These are phyloP conservation scores for Hanseniaspora mollemarum DNA, from an alignment of 805 yeast species.

Conservation along the genomic window DNA sequence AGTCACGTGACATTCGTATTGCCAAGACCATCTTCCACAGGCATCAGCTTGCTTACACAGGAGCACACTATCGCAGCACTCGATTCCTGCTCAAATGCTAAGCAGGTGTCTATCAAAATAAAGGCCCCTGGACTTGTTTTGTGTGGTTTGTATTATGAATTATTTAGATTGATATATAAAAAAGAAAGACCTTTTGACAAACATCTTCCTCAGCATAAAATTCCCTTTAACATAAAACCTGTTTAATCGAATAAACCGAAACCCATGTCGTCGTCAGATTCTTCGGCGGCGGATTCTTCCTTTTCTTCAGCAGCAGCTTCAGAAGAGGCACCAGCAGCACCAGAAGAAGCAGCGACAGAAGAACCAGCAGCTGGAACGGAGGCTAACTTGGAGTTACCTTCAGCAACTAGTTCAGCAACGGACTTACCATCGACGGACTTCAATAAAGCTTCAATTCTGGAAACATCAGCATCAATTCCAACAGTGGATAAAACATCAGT, in stretches of 20 bases:
- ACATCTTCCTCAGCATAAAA: neutral
- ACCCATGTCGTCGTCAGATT: constrained; percentile 60
- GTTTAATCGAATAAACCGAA: constrained; percentile 61
- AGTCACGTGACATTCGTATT: neutral
- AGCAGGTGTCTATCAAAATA: neutral
- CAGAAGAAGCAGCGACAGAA: constrained; percentile 50
- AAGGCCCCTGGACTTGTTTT: neutral
- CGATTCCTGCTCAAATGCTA: too few relatives aligned
- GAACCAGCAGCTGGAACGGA: constrained; percentile 77
- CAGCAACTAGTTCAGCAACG: constrained; percentile 58
- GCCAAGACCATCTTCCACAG: too few relatives aligned
- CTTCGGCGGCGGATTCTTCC: constrained; percentile 42
- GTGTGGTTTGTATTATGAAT: neutral
- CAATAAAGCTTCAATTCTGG: constrained; percentile 59
- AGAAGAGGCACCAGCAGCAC: constrained; percentile 44
- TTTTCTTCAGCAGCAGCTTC: constrained; percentile 48
- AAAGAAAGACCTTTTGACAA: neutral
- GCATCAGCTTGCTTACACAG: too few relatives aligned
- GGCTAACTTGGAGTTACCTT: constrained; percentile 70
- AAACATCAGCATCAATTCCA: constrained; percentile 70
- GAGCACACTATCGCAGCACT: too few relatives aligned
- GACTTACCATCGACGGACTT: constrained; percentile 71
- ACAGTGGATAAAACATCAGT: constrained; percentile 60
- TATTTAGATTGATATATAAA: neutral
- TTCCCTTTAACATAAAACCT: neutral